A percentile compares a stretch with the other conserved stretches of the same genome.
These are phyloP conservation scores for Adansonia rubrostipa DNA, from an alignment of 441 rosid species.

Conservation along the genomic window DNA sequence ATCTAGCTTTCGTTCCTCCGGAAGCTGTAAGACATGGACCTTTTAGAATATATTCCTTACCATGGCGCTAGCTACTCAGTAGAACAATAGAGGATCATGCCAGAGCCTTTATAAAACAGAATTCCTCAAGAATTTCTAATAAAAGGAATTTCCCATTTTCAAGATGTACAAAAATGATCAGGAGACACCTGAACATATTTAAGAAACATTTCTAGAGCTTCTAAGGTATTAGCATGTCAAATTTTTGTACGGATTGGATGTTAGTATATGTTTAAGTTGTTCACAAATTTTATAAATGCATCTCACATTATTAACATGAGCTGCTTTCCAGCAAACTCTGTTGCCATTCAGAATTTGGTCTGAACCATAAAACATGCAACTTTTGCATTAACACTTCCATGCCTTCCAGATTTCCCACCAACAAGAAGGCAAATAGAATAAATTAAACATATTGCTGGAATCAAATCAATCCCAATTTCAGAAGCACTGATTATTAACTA, in stretches of 20 bases:
- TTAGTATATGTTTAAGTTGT: not conserved
- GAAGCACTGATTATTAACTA: not conserved
- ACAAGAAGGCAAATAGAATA: not conserved
- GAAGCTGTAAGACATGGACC: conserved; percentile 63
- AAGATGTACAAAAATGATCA: not conserved
- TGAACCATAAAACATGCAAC: not conserved
- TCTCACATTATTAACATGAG: not conserved
- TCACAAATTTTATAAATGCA: not conserved
- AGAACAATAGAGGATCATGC: conserved; percentile 9
- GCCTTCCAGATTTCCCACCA: not conserved
- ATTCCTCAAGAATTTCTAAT: not conserved
- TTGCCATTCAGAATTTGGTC: not conserved
- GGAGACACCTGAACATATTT: not conserved
- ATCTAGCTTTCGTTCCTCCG: conserved; percentile 93
- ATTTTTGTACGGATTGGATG: not conserved
- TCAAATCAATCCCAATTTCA: not conserved
- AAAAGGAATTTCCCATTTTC: conserved; percentile 5
- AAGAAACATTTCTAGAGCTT: not conserved
- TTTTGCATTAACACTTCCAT: not conserved
- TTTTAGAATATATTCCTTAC: conserved; percentile 26
- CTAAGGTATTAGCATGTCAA: not conserved
- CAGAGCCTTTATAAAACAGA: not conserved
- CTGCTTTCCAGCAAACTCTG: not conserved
- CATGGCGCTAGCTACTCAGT: not conserved
- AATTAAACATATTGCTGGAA: not conserved